phyloP scores from a whole-genome alignment of 306 rosid genomes.

The Vigna nakashimae region DNA sequence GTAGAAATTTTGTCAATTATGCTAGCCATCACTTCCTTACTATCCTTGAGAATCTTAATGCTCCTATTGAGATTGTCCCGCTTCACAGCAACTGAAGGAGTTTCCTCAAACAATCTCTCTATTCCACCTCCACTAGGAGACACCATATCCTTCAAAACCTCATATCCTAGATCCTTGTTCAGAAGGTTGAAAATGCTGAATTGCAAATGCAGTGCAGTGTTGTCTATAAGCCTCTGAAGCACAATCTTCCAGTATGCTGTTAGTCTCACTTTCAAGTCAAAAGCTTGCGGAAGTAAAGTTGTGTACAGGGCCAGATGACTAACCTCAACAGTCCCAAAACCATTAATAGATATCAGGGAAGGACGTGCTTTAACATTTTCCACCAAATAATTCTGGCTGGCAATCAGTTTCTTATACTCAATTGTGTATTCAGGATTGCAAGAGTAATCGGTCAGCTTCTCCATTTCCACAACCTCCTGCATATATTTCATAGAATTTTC shows the following conservation, averaged over 20 bases:
- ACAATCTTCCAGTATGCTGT: slow-evolving; percentile 63
- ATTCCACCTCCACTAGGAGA: slow-evolving; percentile 43
- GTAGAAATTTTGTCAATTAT: not conserved
- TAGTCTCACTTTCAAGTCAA: slow-evolving; percentile 55
- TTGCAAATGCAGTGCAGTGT: slow-evolving; percentile 54
- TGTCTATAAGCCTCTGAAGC: slow-evolving; percentile 52
- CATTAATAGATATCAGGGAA: not conserved
- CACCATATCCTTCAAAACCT: slow-evolving; percentile 38
- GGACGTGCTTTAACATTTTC: fast-evolving
- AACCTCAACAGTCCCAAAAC: slow-evolving; percentile 45
- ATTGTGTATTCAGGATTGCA: slow-evolving; percentile 42
- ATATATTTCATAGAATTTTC: slow-evolving; percentile 37
- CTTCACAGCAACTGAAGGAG: slow-evolving; percentile 50
- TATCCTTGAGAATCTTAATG: not conserved
- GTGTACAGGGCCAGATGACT: not conserved
- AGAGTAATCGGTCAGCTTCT: slow-evolving; percentile 52
- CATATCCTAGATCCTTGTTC: slow-evolving; percentile 44
- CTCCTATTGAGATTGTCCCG: slow-evolving; percentile 44
- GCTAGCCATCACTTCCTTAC: not conserved
- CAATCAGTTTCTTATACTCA: slow-evolving; percentile 32
- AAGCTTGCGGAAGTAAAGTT: slow-evolving; percentile 37
- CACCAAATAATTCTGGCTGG: slow-evolving; percentile 21
- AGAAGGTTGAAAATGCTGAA: slow-evolving; percentile 42
- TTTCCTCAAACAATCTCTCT: slow-evolving; percentile 58
- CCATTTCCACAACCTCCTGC: slow-evolving; percentile 50